Conservation (phyloP, 1,284 basidiomycete genomes). For the Cryptococcus wingfieldii region DNA sequence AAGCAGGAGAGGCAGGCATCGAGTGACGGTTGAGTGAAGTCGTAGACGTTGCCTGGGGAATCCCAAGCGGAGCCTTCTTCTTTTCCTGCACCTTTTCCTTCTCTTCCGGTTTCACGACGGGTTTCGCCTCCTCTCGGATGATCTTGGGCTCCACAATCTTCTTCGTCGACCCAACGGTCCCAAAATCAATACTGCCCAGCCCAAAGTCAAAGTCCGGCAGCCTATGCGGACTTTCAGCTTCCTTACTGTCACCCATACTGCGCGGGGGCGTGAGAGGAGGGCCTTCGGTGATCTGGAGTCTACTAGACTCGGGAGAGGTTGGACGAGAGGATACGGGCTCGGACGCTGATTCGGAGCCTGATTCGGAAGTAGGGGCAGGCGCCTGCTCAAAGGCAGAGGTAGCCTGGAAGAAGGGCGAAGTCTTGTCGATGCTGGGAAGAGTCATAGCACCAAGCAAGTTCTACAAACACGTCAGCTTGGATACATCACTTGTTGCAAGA, state of each 20-base stretch:
- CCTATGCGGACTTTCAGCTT: constrained; percentile 38
- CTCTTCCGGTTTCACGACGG: not conserved
- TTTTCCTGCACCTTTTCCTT: not conserved
- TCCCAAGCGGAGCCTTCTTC: not conserved
- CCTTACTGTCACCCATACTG: not conserved
- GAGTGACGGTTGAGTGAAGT: not conserved
- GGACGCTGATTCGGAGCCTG: not conserved
- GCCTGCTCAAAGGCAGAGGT: constrained; percentile 7
- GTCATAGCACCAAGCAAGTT: constrained; percentile 30
- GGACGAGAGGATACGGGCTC: not conserved
- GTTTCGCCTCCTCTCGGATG: not conserved
- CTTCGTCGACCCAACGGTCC: constrained; percentile 6
- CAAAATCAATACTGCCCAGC: constrained; percentile 34
- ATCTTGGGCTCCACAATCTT: constrained; percentile 3
- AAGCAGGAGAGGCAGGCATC: constrained; percentile 3
- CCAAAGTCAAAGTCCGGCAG: constrained; percentile 42
- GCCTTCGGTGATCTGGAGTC: not conserved
- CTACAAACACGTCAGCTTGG: constrained; percentile 7
- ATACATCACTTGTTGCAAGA: not conserved
- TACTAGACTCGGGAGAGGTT: not conserved
- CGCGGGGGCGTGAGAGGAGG: constrained; percentile 40
- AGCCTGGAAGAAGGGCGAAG: constrained; percentile 31
- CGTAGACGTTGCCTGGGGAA: not conserved
- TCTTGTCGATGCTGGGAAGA: constrained; percentile 35
- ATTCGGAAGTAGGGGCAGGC: not conserved